Evolutionary conservation across 2,329 filamentous ascomycete species (phyloP).

Genomic region (Monosporascus sp.): DNA sequence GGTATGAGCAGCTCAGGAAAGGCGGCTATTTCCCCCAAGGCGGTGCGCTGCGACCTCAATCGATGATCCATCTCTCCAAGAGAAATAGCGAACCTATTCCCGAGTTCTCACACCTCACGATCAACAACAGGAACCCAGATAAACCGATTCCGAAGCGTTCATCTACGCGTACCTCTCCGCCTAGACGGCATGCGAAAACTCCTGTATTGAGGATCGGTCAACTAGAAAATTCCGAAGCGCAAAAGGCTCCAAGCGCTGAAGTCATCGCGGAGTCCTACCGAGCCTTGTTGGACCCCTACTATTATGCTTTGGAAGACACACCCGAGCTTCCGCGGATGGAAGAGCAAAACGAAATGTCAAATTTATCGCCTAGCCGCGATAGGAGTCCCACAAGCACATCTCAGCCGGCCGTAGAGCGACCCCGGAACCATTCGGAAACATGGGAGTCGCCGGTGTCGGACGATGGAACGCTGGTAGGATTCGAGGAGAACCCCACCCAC

Average conservation of each 20-base stretch:
- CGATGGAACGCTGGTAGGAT: conserved; percentile 39
- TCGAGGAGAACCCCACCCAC: conserved; percentile 41
- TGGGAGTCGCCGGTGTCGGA: conserved; percentile 34
- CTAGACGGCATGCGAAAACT: conserved; percentile 45
- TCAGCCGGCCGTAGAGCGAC: conserved; percentile 4
- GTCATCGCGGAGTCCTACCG: conserved; percentile 47
- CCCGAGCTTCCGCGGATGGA: conserved; percentile 18
- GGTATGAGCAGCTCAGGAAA: conserved; percentile 23
- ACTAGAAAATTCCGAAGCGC: conserved; percentile 32
- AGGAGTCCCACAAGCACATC: not conserved
- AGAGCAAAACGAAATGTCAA: conserved; percentile 1
- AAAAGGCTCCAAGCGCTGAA: conserved; percentile 38
- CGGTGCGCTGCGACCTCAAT: conserved; percentile 10
- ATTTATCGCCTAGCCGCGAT: conserved; percentile 7
- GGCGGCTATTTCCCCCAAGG: conserved; percentile 16
- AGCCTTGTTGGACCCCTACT: conserved; percentile 37
- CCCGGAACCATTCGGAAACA: conserved; percentile 6
- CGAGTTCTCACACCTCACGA: conserved; percentile 31
- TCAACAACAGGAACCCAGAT: conserved; percentile 16
- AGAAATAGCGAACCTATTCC: conserved; percentile 1
- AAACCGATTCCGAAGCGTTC: conserved; percentile 13
- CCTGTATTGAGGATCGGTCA: conserved; percentile 46
- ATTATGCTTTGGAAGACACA: conserved; percentile 26
- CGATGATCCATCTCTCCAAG: conserved; percentile 12
- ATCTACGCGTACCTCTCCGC: conserved; percentile 21